phyloP scores from a whole-genome alignment of 140 eudicot species.

The Erigeron philadelphicus region DNA sequence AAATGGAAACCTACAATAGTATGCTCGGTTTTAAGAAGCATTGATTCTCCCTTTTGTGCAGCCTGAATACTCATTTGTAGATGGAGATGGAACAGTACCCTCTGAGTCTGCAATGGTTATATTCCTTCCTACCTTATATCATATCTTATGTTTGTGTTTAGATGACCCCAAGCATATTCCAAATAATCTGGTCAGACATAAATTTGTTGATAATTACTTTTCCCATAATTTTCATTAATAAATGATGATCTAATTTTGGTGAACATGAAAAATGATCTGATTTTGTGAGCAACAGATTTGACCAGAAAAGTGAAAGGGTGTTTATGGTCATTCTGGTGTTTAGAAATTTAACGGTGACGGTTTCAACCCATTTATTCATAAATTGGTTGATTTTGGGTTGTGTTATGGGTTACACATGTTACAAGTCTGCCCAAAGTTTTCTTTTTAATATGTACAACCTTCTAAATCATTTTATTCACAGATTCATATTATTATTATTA shows the following conservation, averaged over 20 bases:
- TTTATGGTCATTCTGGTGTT: background rate
- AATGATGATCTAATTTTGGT: background rate
- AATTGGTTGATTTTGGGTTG: background rate
- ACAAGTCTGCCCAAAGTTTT: background rate
- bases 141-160: constrained; percentile 8
- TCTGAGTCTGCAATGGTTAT: constrained; percentile 78
- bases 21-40: background rate
- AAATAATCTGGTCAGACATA: background rate
- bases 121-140: background rate
- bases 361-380: background rate
- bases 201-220: too few relatives aligned
- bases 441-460: background rate
- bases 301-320: constrained; percentile 14
- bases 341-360: background rate
- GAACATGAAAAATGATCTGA: background rate
- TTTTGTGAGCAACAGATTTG: background rate
- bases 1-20: too few relatives aligned
- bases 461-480: background rate
- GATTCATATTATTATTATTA: background rate
- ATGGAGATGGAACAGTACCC: constrained; percentile 97
- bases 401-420: background rate
- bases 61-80: constrained; percentile 78
- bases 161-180: background rate
- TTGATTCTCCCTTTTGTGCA: constrained; percentile 31
- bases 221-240: too few relatives aligned